Evolutionary conservation across 164 flowering plant genomes (phyloP).

Genomic region (Tetracentron sinense): DNA sequence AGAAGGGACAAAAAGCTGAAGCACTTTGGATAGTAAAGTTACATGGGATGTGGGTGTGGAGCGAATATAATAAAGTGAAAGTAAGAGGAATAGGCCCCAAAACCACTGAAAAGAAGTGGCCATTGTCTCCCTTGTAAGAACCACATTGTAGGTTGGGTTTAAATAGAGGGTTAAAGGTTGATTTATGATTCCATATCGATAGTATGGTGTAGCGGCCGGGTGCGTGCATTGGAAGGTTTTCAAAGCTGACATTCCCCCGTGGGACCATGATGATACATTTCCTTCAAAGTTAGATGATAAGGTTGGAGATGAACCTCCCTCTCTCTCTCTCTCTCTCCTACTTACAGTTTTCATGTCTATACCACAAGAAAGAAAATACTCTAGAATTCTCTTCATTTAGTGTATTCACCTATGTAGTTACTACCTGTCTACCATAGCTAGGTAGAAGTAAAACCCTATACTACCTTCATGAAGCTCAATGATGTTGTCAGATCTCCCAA

Average conservation of each 20-base stretch:
- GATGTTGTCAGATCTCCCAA: too few species aligned
- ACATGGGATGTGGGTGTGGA: conserved; percentile 34
- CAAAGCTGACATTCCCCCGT: conserved; percentile 23
- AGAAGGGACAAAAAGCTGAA: conserved; percentile 5
- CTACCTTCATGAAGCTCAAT: too few species aligned
- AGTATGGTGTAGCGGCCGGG: conserved; percentile 1
- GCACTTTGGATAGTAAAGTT: conserved; percentile 18
- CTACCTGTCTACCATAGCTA: too few species aligned
- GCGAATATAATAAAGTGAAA: conserved; percentile 31
- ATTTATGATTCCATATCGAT: conserved; percentile 7
- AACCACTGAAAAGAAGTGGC: conserved; percentile 22
- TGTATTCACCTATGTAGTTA: too few species aligned
- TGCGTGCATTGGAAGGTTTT: conserved; percentile 32
- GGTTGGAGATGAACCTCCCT: neutral
- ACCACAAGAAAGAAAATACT: neutral
- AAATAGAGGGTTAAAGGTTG: conserved; percentile 19
- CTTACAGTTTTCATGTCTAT: neutral
- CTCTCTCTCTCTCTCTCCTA: conserved; percentile 13
- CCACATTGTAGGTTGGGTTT: conserved; percentile 15
- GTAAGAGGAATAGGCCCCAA: conserved; percentile 41
- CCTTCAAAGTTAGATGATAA: conserved; percentile 17
- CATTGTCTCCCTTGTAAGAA: conserved; percentile 34
- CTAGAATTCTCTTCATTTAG: too few species aligned
- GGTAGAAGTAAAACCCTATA: too few species aligned
- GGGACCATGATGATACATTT: conserved; percentile 28